Base-by-base conservation (phyloP, 306 rosid species). In the Casuarina glauca region DNA sequence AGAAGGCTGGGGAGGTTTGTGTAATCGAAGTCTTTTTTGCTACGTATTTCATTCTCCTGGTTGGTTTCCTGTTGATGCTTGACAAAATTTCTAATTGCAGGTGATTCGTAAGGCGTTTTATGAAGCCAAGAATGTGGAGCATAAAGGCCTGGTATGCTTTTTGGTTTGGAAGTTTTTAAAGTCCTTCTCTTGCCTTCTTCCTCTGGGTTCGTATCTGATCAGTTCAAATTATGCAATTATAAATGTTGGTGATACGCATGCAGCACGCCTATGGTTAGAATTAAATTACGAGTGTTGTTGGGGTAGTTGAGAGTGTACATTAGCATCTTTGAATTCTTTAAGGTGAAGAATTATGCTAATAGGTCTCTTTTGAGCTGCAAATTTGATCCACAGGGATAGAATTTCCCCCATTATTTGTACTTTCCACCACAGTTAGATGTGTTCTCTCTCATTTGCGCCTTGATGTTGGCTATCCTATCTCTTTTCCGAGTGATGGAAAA, bases 1-100 rank as follows among this genome's bases (percentile, higher is more conserved):
- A 83, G 81, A 88, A 68, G 85, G 97, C 97, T 69, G 97, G 97
- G 20, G 91, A 93, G 84, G 99, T 95, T 10, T 41, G 76, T 77
- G 76, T 66, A 15, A 57, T 53, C 50, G 17, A 70, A 19, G n/a
- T 64, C 12, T 57, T 62, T 13, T 6, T 20, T 42, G 32, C 32
- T 26, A 26, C 62, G 19, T 44, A 3, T 54, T 54, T 38, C 54
- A 20, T 62, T 83, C 43, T 41, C 69, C 2, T 43, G 43, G 19
- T 13, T 5, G 1, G 53, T 53, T 45, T 35, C 64, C 32, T 19
- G 13, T 35, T 3, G 2, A 11, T 7, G 52, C 46, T 64, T 26
- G 32, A 26, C 57, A 68, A 12, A 16, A 0, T 76, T 6, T 69
- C 36, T 57, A 6, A 76, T 45, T 76, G 66, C 87, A 91, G 97